A percentile compares a stretch with the other conserved stretches of the same genome.
Conservation (phyloP, 2,329 filamentous ascomycete genomes). For the Chaetomium globosum region DNA sequence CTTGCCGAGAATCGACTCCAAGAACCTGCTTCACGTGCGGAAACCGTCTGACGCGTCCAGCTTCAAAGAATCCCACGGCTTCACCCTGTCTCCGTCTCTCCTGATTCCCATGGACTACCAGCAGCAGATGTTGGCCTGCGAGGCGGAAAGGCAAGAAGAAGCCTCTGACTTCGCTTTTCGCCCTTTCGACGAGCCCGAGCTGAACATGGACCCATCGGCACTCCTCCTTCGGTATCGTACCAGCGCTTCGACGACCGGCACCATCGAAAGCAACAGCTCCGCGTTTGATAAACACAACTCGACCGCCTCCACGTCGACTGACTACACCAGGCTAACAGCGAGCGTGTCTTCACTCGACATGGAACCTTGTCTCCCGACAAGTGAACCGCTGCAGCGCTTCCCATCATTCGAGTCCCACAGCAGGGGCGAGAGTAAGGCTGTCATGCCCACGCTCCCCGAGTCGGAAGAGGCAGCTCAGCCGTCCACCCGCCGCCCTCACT, state of each 20-base stretch:
- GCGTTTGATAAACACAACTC: conserved; percentile 58
- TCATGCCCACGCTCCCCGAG: conserved; percentile 38
- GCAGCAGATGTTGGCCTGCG: conserved; percentile 54
- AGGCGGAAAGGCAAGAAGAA: conserved; percentile 41
- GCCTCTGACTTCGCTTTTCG: conserved; percentile 43
- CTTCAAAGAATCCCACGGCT: conserved; percentile 62
- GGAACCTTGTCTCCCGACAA: conserved; percentile 37
- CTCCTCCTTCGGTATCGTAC: conserved; percentile 49
- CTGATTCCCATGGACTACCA: conserved; percentile 63
- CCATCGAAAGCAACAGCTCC: conserved; percentile 52
- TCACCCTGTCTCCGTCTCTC: conserved; percentile 63
- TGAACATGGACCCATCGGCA: conserved; percentile 42
- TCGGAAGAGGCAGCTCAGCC: conserved; percentile 40
- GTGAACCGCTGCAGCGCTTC: conserved; percentile 33
- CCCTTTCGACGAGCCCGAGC: conserved; percentile 43
- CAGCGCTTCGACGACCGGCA: conserved; percentile 59
- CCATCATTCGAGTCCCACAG: conserved; percentile 36
- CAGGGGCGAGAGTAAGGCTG: conserved; percentile 28
- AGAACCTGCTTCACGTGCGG: conserved; percentile 44
- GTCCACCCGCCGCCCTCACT: conserved; percentile 31
- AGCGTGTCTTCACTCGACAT: conserved; percentile 53
- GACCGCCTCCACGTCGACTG: conserved; percentile 56
- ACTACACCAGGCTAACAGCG: conserved; percentile 56
- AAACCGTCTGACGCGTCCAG: conserved; percentile 54
- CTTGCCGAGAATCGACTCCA: conserved; percentile 48